Evolutionary conservation across 305 asterid genomes (phyloP), one percentile per base, ranked within the genome.

Genomic region (Rubia tinctorum): DNA sequence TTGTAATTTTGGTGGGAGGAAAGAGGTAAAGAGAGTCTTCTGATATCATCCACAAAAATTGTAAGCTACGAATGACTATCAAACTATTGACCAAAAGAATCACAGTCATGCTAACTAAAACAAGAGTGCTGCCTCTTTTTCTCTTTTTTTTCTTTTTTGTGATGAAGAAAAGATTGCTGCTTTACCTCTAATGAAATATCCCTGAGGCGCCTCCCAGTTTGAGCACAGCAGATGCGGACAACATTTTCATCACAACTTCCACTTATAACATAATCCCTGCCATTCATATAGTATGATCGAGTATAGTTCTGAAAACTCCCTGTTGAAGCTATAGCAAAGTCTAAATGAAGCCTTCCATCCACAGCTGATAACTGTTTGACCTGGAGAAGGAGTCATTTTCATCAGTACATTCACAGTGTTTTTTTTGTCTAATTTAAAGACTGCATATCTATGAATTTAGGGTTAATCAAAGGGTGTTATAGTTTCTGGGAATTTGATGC

Each of bases 231-330:
- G 75, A 93, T 83, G 45, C 96, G 92, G 73, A 93, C 94, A 42
- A 90, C 91, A 69, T 88, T 91, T 83, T 93, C 98, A 85, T 93
- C 98, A 82, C 98, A 93, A 76, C 98, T 93, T 83, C 98, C 98
- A 81, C 98, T 93, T 78, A 91, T 90, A 68, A 93, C 88, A 80
- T 93, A 93, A 84, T 93, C 97, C 82, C 91, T 86, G 72, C 97
- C 98, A 18, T 82, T 90, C 98, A 92, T 88, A 82, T 92, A 90
- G 80, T 92, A 92, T 68, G 98, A 90, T 40, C 98, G 94, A 64
- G 96, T 90, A 73, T 90, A 92, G 68, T 92, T 90, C 83, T 90
- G 96, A 51, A 91, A 86, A 79, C 92, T 92, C 84, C 96, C 92
- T 0, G 96, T 90, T 64, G 96, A 77, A 75, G 92, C 72, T 71